Evolutionary conservation across 2,329 filamentous ascomycete species (phyloP), one percentile per base, ranked within the genome.

Genomic region (Madurella mycetomatis): DNA sequence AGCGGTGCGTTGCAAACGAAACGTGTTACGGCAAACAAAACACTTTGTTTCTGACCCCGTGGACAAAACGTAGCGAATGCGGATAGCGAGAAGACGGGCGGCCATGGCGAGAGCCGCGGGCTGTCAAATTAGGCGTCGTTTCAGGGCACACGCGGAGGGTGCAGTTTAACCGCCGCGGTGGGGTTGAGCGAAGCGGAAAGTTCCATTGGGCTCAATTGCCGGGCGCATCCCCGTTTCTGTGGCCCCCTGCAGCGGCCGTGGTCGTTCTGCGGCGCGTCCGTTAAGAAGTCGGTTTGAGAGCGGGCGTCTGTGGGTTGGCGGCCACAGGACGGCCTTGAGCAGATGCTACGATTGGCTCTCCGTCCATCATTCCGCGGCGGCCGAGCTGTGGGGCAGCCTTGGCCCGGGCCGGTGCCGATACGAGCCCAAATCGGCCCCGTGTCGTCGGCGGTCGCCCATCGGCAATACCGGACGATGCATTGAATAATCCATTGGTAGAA

Each of bases 201-300:
- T n/a, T n/a, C 25, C 25, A 25, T 41, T n/a, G 42, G 16, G n/a
- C 18, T 17, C 49, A 41, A 42, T 31, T 47, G 48, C 45, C 43
- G 17, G 43, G 32, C 34, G 19, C 47, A 40, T 32, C 37, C 45
- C 19, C 32, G 30, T 25, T 4, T 41, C 17, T 12, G 42, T 19
- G 47, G 41, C 41, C 54, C 47, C 54, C 40, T 55, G 51, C 54
- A 53, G 57, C 54, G 54, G 54, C 52, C 39, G 47, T 31, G 46
- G 43, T 42, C 41, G 30, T 2, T 9, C 19, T 55, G 56, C 39
- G 51, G 55, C 53, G 41, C 8, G 11, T 19, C 16, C 17, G n/a
- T 43, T 30, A 54, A 42, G 31, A 48, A 52, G 34, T 45, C 37
- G 42, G 32, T 12, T 41, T 39, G 16, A 32, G n/a, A 47, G 48